Evolutionary conservation across 2,329 filamentous ascomycete genomes (phyloP), one percentile per base, ranked within the genome.

Genomic region (Aciculosporium take): DNA sequence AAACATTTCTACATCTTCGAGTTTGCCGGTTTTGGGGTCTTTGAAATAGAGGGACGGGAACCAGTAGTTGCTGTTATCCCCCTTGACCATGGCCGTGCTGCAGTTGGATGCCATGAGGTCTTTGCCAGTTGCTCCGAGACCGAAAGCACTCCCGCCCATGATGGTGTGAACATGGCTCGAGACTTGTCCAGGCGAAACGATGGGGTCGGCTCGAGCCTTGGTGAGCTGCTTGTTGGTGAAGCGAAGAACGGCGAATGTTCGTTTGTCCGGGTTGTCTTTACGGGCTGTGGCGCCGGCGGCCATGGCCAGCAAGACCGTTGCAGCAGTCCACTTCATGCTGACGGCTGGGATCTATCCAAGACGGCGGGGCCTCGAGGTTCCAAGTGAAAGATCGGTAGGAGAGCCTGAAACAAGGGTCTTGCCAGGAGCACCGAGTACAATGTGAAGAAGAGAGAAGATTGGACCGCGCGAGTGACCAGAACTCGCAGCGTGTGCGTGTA

Each of bases 21-120:
- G 75, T 39, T 68, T 70, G 37, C 72, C 73, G 48, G 78, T 74
- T 49, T 71, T 63, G 51, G 75, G 69, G 48, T 81, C 72, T 49
- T 69, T 63, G 60, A 80, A 86, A 62, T 79, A 87, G 3, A 88
- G 63, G 23, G 68, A 66, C 1, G 84, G 82, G 42, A 79, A 76
- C 84, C 84, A 88, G 66, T 89, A 88, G 59, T 81, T 81, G 50
- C 74, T 81, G 55, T 76, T 68, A 61, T 87, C 82, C 41, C 73
- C 74, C 51, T 70, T 75, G 55, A 84, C 68, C 46, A 71, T 69
- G 56, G 83, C 81, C 27, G 79, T 84, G 37, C 76, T 82, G 67
- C 84, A 89, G 21, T 71, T 68, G 25, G 80, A 84, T 42, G 68
- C 56, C 45, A 66, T 46, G 21, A 83, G 67, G 35, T 72, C 65